Conservation (phyloP, 306 rosid species). For the Rosa rugosa region DNA sequence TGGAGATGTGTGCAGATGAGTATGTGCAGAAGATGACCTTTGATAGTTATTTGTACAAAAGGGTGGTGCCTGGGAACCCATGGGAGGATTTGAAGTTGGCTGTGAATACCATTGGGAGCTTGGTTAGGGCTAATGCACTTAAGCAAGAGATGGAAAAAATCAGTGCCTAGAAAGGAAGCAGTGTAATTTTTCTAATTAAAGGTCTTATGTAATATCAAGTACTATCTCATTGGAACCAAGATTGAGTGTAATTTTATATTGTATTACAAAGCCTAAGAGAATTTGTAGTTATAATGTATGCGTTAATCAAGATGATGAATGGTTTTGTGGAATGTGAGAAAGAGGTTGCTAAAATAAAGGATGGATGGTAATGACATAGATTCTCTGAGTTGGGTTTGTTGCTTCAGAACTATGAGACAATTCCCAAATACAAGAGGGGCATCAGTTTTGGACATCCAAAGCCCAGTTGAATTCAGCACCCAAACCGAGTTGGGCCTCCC, state of each 20-base stretch:
- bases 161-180: slow-evolving; percentile 42
- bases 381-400: not conserved
- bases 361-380: not conserved
- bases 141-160: slow-evolving; percentile 89
- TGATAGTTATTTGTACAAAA: slow-evolving; percentile 90
- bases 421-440: no score
- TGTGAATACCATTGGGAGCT: slow-evolving; percentile 90
- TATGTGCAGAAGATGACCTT: slow-evolving; percentile 99
- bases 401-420: not conserved
- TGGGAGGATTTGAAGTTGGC: slow-evolving; percentile 90
- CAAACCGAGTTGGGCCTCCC: no score
- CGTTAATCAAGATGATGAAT: not conserved
- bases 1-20: slow-evolving; percentile 97
- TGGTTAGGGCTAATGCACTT: slow-evolving; percentile 90
- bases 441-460: no score
- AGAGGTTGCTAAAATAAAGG: not conserved
- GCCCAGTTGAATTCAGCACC: no score
- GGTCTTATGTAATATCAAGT: slow-evolving; percentile 4
- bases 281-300: not conserved
- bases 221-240: slow-evolving; percentile 24
- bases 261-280: not conserved
- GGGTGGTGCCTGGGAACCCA: slow-evolving; percentile 91
- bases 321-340: not conserved
- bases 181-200: slow-evolving; percentile 12
- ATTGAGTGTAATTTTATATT: slow-evolving; percentile 16